phyloP scores from a whole-genome alignment of 441 rosid genomes.

The Eruca vesicaria region DNA sequence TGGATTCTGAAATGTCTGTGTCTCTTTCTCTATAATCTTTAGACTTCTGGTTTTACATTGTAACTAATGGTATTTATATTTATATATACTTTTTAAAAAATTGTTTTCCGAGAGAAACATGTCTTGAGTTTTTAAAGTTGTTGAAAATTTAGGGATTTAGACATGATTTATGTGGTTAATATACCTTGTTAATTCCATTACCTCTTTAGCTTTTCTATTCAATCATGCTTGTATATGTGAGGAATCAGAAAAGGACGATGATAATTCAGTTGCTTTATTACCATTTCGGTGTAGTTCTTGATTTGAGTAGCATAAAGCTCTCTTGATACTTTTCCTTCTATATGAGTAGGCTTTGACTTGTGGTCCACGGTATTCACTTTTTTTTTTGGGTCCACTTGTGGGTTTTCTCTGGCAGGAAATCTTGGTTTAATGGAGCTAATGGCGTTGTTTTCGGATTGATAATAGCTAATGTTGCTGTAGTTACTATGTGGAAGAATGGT shows the following conservation, averaged over 20 bases:
- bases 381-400: not conserved
- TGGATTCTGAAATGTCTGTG: not conserved
- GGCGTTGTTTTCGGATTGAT: not conserved
- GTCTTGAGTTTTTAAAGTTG: no score
- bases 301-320: slow-evolving; percentile 11
- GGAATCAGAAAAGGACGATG: no score
- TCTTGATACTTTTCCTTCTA: slow-evolving; percentile 7
- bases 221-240: no score
- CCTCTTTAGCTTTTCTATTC: no score
- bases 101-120: no score
- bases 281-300: slow-evolving; percentile 3
- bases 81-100: no score
- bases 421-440: not conserved
- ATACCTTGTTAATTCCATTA: no score
- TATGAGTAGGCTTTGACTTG: not conserved
- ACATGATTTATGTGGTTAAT: no score
- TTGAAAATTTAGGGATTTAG: no score
- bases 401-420: not conserved
- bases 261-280: no score
- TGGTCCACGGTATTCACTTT: not conserved
- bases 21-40: not conserved
- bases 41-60: not conserved
- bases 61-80: no score
- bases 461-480: not conserved
- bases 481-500: not conserved